Evolutionary conservation across 1,284 basidiomycete species (phyloP).

Genomic region (Trichosporon sp.): DNA sequence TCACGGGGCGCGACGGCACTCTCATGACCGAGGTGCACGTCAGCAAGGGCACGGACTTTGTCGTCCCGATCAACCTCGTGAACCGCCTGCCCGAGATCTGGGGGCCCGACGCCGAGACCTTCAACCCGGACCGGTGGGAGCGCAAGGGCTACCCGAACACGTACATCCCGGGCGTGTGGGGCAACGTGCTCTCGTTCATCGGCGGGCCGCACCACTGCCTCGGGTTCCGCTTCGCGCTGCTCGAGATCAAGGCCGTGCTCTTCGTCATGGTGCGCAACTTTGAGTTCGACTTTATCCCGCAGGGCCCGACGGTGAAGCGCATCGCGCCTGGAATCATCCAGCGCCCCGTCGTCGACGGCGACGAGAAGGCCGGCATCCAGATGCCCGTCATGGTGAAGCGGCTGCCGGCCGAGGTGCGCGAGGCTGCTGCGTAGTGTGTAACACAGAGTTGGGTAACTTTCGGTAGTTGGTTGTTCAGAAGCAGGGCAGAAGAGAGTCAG

Average conservation of each 20-base stretch:
- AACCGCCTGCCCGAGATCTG: constrained; percentile 61
- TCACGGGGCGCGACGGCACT: constrained; percentile 46
- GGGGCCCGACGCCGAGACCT: constrained; percentile 65
- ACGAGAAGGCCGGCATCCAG: constrained; percentile 17
- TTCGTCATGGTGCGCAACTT: constrained; percentile 49
- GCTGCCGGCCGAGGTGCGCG: not conserved
- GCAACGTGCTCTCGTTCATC: constrained; percentile 63
- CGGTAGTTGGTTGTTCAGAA: not conserved
- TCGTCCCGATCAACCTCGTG: constrained; percentile 47
- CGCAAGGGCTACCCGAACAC: constrained; percentile 36
- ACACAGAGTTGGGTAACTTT: not conserved
- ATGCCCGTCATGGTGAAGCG: constrained; percentile 10
- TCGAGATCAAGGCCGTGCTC: constrained; percentile 61
- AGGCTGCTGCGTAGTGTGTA: not conserved
- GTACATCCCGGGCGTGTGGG: constrained; percentile 60
- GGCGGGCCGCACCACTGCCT: constrained; percentile 65
- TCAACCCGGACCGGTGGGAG: constrained; percentile 50
- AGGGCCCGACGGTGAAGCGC: constrained; percentile 3
- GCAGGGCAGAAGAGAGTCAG: not conserved
- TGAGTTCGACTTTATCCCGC: constrained; percentile 12
- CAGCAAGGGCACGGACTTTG: constrained; percentile 38
- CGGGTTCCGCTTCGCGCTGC: constrained; percentile 65
- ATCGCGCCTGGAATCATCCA: constrained; percentile 7
- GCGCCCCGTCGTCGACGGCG: constrained; percentile 13
- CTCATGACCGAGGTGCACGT: constrained; percentile 41